phyloP scores from a whole-genome alignment of 2,329 filamentous ascomycete genomes.

The Cladosporium sp. region DNA sequence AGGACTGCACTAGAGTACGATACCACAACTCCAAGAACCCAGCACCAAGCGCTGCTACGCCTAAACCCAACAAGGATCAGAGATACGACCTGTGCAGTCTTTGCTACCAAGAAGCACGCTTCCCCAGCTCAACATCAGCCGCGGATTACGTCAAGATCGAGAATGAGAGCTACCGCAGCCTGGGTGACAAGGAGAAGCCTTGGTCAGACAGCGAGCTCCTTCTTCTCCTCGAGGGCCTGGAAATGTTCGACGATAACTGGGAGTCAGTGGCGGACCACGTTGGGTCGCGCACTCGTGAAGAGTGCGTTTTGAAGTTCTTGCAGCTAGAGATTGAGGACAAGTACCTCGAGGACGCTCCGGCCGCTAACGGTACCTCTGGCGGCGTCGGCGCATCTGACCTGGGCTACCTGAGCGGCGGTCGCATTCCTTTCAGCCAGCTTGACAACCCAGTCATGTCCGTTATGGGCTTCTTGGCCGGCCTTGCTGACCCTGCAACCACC shows the following conservation, averaged over 20 bases:
- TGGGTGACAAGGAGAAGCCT: conserved; percentile 77
- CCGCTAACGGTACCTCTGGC: conserved; percentile 54
- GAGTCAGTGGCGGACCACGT: conserved; percentile 89
- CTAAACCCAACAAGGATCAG: conserved; percentile 54
- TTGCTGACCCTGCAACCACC: conserved; percentile 85
- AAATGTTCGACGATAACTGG: conserved; percentile 96
- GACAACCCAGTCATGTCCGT: conserved; percentile 98
- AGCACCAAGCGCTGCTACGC: conserved; percentile 38
- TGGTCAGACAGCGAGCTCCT: conserved; percentile 91
- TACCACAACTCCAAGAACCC: conserved; percentile 66
- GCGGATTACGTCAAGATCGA: conserved; percentile 86
- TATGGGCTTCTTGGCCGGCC: conserved; percentile 85
- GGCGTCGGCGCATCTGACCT: conserved; percentile 40
- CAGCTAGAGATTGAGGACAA: conserved; percentile 95
- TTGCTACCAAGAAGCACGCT: conserved; percentile 80
- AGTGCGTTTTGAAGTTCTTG: conserved; percentile 94
- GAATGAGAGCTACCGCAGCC: conserved; percentile 74
- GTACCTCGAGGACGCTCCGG: conserved; percentile 64
- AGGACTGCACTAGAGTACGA: conserved; percentile 74
- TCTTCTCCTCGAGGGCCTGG: conserved; percentile 83
- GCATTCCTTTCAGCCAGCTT: conserved; percentile 83
- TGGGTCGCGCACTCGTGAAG: conserved; percentile 83
- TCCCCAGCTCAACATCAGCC: conserved; percentile 73
- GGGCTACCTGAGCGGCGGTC: conserved; percentile 65
- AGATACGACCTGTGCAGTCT: conserved; percentile 89